Base-by-base conservation (phyloP, 2,329 filamentous ascomycete genomes). In the Paecilomyces fulvus region DNA sequence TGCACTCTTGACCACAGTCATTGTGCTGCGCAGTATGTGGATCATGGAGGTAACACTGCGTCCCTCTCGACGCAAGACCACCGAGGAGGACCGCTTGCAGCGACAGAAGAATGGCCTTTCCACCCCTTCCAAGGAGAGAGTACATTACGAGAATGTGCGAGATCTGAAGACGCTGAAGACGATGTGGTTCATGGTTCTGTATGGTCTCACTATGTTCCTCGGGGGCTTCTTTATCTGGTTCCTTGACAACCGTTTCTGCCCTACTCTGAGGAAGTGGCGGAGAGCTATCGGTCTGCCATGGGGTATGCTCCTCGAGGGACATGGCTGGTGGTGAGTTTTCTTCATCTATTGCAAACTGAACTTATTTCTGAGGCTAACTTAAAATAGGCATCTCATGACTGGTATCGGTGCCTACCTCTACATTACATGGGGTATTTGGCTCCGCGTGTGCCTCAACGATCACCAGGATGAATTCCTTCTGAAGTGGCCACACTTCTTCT, bases 331-430 rank as follows among this genome's bases (percentile, higher is more conserved):
- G 85, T 84, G 71, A 71, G 80, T 69, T 49, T 4, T 63, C 57
- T 31, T 8, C 8, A 50, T 58, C 48, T 20, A 28, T 46, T 25
- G n/a, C 3, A n/a, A 28, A 21, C 30, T 10, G 43, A 28, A 11
- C 21, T 51, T 21, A 30, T 57, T 49, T 25, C 48, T 3, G 51
- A 25, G 43, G 25, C 31, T 55, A 30, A n/a, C 51, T 30, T 30
- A 30, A 30, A 30, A 6, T 54, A 80, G 87, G 87, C 89, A 92
- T 73, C 67, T 92, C 37, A 85, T 92, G 80, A 94, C 90, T 0
- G 89, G 89, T 11, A 77, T 86, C 33, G 90, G 90, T 69, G 89
- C 89, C 14, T 95, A 95, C 71, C 88, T 87, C 67, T 90, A 92
- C 68, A 90, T 95, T 63, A 77, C 84, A 12, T 95, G 90, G 89